A percentile compares a stretch with the other conserved stretches of the same genome.
Conservation (phyloP, 495 filamentous ascomycete species). For the Neurospora discreta region DNA sequence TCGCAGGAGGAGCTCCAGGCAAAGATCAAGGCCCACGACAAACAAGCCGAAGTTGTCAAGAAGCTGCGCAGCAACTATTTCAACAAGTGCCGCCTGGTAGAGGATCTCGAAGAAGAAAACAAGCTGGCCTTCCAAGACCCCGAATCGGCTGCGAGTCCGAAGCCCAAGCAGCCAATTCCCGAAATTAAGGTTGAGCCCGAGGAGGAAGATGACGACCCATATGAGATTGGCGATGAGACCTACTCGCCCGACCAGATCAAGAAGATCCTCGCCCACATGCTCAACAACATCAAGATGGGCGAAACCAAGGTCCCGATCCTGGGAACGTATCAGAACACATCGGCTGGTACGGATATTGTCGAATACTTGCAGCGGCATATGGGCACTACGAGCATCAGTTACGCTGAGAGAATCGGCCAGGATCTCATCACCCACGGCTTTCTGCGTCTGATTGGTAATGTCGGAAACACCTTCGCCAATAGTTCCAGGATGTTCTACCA, state of each 20-base stretch:
- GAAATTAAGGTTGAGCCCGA: slow-evolving; percentile 49
- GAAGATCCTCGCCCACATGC: slow-evolving; percentile 77
- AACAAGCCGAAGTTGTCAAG: slow-evolving; percentile 78
- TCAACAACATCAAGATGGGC: slow-evolving; percentile 72
- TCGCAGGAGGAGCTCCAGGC: slow-evolving; percentile 88
- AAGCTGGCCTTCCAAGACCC: slow-evolving; percentile 94
- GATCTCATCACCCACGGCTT: slow-evolving; percentile 83
- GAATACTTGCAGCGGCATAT: slow-evolving; percentile 87
- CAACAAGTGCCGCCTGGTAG: slow-evolving; percentile 93
- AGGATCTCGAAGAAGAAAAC: slow-evolving; percentile 96
- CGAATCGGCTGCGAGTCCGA: slow-evolving; percentile 31
- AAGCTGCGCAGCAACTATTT: slow-evolving; percentile 94
- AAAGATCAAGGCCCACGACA: slow-evolving; percentile 84
- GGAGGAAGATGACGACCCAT: slow-evolving; percentile 57
- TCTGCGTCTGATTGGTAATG: slow-evolving; percentile 80
- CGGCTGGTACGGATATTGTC: slow-evolving; percentile 81
- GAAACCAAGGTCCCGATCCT: slow-evolving; percentile 93
- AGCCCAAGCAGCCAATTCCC: slow-evolving; percentile 36
- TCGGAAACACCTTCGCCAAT: slow-evolving; percentile 93
- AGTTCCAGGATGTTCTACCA: slow-evolving; percentile 96
- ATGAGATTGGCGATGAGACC: slow-evolving; percentile 82
- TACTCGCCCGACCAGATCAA: slow-evolving; percentile 79
- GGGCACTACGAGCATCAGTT: slow-evolving; percentile 69
- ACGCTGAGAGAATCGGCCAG: slow-evolving; percentile 88
- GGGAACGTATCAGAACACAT: slow-evolving; percentile 87